Base-by-base conservation (phyloP, 164 flowering plant species). In the Stephania yunnanensis region DNA sequence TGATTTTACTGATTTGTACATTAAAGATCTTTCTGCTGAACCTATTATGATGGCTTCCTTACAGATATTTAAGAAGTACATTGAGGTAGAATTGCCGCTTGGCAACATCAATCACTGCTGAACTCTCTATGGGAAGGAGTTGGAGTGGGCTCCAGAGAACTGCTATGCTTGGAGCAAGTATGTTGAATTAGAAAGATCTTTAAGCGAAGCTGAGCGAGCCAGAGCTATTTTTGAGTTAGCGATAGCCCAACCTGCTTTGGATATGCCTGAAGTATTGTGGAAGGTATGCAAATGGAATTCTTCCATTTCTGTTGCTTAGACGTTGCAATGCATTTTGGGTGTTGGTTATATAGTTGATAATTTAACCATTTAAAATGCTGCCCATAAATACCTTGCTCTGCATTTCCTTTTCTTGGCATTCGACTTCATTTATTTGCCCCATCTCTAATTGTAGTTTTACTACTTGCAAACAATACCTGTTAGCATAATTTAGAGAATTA, bases 121-220 rank as follows among this genome's bases (percentile, higher is more conserved):
- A 44, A 93, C 86, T 36, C 82, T 93, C 1, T 95, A 93, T 84
- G 96, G 90, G 79, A 93, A 91, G 77, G 92, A 93, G 80, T 78
- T 93, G 84, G 96, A 91, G 71, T 95, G 97, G 98, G 84, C 94
- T 31, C 98, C 99, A 0, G 97, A 93, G 72, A 92, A 92, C 72
- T 95, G 98, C 84, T 93, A 92, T 85, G 99, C 99, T 1, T 93
- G 99, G 99, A 89, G 84, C 82, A 95, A 95, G 78, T 95, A 73
- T 84, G 99, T 97, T 45, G 98, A 95, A 69, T 61, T 95, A 80
- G 99, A 93, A 75, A 74, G 70, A 67, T 25, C 68, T 13, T 79
- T 87, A 81, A 63, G 78, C 76, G 98, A 95, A 84, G 92, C 90
- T 20, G 99, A 95, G 46, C 79, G 97, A 36, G 92, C 98, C 12